A percentile compares a stretch with the other conserved stretches of the same genome.
phyloP scores from a whole-genome alignment of 768 basidiomycete species.

The Amanita thiersii region DNA sequence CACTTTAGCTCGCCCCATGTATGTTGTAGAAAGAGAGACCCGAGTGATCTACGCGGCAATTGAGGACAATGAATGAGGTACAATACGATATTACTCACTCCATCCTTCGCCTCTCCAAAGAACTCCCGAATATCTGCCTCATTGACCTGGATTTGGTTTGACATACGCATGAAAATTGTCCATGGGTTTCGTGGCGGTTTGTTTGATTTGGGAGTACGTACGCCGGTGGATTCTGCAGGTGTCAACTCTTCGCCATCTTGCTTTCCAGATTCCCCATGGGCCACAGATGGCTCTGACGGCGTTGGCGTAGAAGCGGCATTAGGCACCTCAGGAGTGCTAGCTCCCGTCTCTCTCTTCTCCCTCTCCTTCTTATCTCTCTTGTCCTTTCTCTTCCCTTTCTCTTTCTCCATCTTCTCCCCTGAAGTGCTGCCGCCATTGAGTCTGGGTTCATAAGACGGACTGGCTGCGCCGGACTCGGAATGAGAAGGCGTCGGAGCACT shows the following conservation, averaged over 20 bases:
- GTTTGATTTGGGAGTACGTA: constrained; percentile 63
- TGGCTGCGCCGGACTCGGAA: constrained; percentile 10
- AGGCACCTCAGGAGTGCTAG: constrained; percentile 22
- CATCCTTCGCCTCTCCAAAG: constrained; percentile 62
- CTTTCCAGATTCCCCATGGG: constrained; percentile 17
- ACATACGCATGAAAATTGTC: constrained; percentile 78
- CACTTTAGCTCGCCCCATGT: constrained; percentile 46
- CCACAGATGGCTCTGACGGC: constrained; percentile 16
- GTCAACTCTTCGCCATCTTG: constrained; percentile 32
- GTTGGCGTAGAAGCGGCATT: constrained; percentile 23
- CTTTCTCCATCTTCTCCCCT: constrained; percentile 40
- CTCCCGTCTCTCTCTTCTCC: constrained; percentile 35
- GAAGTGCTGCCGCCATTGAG: constrained; percentile 16
- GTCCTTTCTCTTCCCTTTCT: constrained; percentile 49
- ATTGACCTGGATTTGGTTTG: constrained; percentile 31
- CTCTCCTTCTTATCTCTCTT: constrained; percentile 56
- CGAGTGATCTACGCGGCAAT: constrained; percentile 48
- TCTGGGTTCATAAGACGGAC: not conserved
- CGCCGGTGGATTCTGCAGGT: constrained; percentile 51
- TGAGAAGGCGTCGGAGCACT: constrained; percentile 30
- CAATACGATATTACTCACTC: constrained; percentile 36
- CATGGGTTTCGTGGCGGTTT: constrained; percentile 65
- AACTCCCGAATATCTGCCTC: constrained; percentile 71
- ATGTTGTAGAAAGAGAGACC: constrained; percentile 47
- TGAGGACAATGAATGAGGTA: constrained; percentile 3